These are phyloP conservation scores for Xylariaceae sp. DNA, from an alignment of 2,329 filamentous ascomycete species.

Conservation along the genomic window DNA sequence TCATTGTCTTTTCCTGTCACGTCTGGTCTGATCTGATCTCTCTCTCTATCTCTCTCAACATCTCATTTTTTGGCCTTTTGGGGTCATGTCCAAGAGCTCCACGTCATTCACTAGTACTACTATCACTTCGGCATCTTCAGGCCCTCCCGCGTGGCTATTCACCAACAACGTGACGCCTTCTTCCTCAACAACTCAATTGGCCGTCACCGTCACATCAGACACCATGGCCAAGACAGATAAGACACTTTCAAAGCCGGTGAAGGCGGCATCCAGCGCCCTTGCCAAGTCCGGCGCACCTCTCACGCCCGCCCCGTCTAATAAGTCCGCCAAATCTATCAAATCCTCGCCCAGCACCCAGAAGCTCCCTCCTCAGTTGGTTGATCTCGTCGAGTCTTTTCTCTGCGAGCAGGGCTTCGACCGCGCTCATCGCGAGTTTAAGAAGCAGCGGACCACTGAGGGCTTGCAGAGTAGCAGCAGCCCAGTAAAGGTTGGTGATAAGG, in stretches of 20 bases:
- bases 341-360: slow-evolving; percentile 25
- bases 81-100: slow-evolving; percentile 18
- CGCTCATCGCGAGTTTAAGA: slow-evolving; percentile 56
- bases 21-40: neutral
- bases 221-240: slow-evolving; percentile 27
- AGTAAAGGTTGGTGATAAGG: slow-evolving; percentile 27
- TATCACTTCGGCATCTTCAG: slow-evolving; percentile 19
- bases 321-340: slow-evolving; percentile 10
- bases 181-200: slow-evolving; percentile 4
- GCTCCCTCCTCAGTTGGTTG: slow-evolving; percentile 57
- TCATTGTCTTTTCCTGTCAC: neutral
- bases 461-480: slow-evolving; percentile 35
- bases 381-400: slow-evolving; percentile 62
- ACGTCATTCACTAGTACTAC: slow-evolving; percentile 10
- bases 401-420: slow-evolving; percentile 58
- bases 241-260: slow-evolving; percentile 20
- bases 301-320: too few species aligned
- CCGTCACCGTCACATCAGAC: neutral
- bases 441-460: slow-evolving; percentile 53
- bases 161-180: slow-evolving; percentile 28
- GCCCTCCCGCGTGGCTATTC: slow-evolving; percentile 32
- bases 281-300: neutral
- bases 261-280: slow-evolving; percentile 13
- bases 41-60: neutral
- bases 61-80: slow-evolving; percentile 8